Evolutionary conservation across 169 alveolate genomes (phyloP).

Genomic region (Eimeria acervulina): DNA sequence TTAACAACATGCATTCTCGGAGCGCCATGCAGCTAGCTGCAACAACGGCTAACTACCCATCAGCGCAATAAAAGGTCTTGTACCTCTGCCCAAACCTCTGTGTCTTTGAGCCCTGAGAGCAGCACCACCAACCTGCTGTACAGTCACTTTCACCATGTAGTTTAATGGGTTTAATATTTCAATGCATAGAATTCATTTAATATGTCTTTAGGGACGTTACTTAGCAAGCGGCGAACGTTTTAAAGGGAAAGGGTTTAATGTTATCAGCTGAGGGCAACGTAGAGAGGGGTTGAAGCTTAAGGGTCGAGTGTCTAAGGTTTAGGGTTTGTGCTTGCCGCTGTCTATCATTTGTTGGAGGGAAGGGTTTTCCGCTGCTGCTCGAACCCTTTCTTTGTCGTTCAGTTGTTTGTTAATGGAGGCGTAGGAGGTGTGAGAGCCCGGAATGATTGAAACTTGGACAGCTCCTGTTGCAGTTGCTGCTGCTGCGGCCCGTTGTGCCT

Average conservation of each 20-base stretch:
- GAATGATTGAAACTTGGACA: slow-evolving; percentile 85
- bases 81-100: neutral
- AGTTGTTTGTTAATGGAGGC: slow-evolving; percentile 95
- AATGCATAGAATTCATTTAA: too few relatives aligned
- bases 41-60: too few relatives aligned
- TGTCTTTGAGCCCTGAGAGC: neutral
- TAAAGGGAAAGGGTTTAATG: neutral
- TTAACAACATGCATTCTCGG: too few relatives aligned
- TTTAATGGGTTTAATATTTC: too few relatives aligned
- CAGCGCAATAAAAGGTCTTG: neutral
- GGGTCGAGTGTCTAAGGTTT: neutral
- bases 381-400: too few relatives aligned
- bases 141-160: too few relatives aligned
- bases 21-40: too few relatives aligned
- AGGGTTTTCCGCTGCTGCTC: too few relatives aligned
- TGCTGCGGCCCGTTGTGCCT: slow-evolving; percentile 92
- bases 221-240: too few relatives aligned
- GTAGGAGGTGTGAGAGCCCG: slow-evolving; percentile 93
- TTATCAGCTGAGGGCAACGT: neutral
- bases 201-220: too few relatives aligned
- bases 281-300: neutral
- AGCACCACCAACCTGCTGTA: neutral
- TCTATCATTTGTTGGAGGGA: slow-evolving; percentile 68
- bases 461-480: slow-evolving; percentile 50
- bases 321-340: slow-evolving; percentile 62